Evolutionary conservation across 768 basidiomycete genomes (phyloP).

Genomic region (Hirschioporus abietinus): DNA sequence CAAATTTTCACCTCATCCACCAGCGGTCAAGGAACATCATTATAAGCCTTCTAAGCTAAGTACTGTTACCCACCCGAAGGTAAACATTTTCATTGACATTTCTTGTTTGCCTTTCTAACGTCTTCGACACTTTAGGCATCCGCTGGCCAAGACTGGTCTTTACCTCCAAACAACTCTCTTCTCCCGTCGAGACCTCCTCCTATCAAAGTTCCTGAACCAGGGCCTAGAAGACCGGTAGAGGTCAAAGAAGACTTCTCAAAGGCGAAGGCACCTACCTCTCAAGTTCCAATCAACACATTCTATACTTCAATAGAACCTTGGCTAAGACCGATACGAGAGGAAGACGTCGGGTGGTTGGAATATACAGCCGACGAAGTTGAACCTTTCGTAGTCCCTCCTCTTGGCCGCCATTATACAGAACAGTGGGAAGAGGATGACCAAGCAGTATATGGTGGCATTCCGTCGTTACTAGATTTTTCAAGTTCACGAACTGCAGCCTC

Average conservation of each 20-base stretch:
- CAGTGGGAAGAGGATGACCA: conserved; percentile 93
- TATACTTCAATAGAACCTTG: conserved; percentile 88
- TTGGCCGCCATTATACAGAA: conserved; percentile 85
- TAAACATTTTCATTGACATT: conserved; percentile 18
- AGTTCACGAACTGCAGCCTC: conserved; percentile 30
- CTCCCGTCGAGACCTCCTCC: conserved; percentile 59
- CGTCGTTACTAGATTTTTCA: conserved; percentile 35
- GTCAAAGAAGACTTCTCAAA: conserved; percentile 89
- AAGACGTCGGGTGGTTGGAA: conserved; percentile 91
- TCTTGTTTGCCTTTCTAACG: conserved; percentile 1
- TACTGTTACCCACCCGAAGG: conserved; percentile 46
- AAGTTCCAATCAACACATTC: conserved; percentile 69
- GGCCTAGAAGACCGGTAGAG: conserved; percentile 78
- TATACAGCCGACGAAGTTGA: conserved; percentile 89
- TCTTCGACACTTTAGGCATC: conserved; percentile 19
- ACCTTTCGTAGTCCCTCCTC: conserved; percentile 78
- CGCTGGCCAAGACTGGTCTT: conserved; percentile 54
- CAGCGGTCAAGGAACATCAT: conserved; percentile 53
- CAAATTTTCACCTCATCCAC: conserved; percentile 52
- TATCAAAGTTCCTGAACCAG: conserved; percentile 60
- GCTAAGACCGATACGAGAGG: conserved; percentile 84
- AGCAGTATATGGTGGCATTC: conserved; percentile 37
- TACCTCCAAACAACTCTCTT: conserved; percentile 46
- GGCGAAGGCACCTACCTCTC: conserved; percentile 62
- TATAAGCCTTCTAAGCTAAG: conserved; percentile 25